Evolutionary conservation across 257 asterid species (phyloP).

Genomic region (Nicotiana attenuata): DNA sequence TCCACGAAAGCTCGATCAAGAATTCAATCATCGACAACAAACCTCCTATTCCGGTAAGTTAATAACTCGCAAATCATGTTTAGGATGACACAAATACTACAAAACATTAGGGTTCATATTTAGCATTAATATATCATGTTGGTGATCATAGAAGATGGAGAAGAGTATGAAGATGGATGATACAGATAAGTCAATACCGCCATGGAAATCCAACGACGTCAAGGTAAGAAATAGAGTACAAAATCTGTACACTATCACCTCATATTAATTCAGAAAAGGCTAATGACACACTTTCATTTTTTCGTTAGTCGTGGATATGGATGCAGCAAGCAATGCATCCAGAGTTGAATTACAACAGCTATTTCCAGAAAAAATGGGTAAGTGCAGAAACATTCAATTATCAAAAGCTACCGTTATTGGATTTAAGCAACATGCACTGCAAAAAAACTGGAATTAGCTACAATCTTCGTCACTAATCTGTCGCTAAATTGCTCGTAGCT

Average conservation of each 20-base stretch:
- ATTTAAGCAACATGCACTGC: background rate
- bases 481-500: too few species aligned
- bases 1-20: slow-evolving; percentile 40
- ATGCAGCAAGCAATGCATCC: slow-evolving; percentile 99
- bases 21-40: slow-evolving; percentile 29
- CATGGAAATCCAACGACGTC: slow-evolving; percentile 78
- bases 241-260: background rate
- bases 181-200: slow-evolving; percentile 50
- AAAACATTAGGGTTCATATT: background rate
- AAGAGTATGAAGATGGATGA: slow-evolving; percentile 46
- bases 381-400: slow-evolving; percentile 10
- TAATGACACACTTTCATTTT: background rate
- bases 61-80: background rate
- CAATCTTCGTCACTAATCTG: too few species aligned
- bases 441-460: too few species aligned
- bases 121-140: background rate
- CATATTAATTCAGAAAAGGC: background rate
- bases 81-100: background rate
- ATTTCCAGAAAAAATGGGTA: slow-evolving; percentile 86
- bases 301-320: slow-evolving; percentile 89
- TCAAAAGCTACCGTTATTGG: background rate
- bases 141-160: slow-evolving; percentile 45
- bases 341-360: slow-evolving; percentile 74
- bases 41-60: slow-evolving; percentile 47
- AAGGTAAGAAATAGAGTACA: slow-evolving; percentile 40